Evolutionary conservation across 2,329 filamentous ascomycete species (phyloP).

Genomic region (Alternaria arbusti): DNA sequence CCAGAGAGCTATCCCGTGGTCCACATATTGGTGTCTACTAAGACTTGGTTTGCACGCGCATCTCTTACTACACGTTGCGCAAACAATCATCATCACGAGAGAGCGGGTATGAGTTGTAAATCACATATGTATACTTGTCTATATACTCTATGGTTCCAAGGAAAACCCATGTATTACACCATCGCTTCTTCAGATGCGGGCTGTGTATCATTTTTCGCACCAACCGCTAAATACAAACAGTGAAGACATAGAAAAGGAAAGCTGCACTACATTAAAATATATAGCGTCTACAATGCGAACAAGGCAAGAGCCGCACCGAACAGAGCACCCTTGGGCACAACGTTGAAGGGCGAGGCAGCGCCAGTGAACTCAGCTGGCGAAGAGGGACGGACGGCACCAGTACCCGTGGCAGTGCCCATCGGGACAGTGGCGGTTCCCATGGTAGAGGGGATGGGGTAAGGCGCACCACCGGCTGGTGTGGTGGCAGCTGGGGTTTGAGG

Average conservation of each 20-base stretch:
- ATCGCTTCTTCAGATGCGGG: neutral
- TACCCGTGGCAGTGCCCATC: constrained; percentile 31
- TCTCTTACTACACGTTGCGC: neutral
- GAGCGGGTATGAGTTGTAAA: neutral
- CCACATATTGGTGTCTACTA: neutral
- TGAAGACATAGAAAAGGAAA: neutral
- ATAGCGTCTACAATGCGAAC: constrained; percentile 39
- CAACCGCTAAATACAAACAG: neutral
- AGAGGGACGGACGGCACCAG: constrained; percentile 24
- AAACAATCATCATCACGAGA: neutral
- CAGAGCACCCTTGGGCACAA: constrained; percentile 29
- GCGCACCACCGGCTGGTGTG: constrained; percentile 14
- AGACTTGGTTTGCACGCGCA: neutral
- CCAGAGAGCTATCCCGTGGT: neutral
- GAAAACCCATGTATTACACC: neutral
- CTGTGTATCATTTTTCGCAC: neutral
- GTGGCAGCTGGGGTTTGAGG: constrained; percentile 37
- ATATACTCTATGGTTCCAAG: neutral
- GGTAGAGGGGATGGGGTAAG: constrained; percentile 34
- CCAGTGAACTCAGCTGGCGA: constrained; percentile 44
- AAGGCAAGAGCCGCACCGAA: constrained; percentile 42
- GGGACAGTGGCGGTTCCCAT: constrained; percentile 26
- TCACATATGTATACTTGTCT: neutral
- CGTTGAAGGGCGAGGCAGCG: constrained; percentile 36
- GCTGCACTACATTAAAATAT: neutral